Conservation (phyloP, 192 early-diverging fungal genomes). For the Entrophospora sp. region DNA sequence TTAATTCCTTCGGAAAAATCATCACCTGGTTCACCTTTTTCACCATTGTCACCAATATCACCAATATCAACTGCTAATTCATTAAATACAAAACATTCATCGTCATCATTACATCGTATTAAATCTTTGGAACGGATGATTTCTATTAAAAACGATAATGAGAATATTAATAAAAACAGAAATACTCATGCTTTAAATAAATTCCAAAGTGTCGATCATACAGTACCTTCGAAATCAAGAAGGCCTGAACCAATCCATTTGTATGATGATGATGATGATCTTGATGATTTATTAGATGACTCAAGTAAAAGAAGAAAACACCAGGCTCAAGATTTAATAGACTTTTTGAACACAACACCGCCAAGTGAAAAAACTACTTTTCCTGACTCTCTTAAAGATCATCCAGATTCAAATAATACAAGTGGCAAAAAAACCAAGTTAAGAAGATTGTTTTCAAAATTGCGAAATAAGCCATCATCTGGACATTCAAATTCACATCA, state of each 20-base stretch:
- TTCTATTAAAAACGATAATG: not conserved
- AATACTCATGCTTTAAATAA: not conserved
- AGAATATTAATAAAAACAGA: not conserved
- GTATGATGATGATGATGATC: slow-evolving; percentile 13
- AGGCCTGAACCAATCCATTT: slow-evolving; percentile 6
- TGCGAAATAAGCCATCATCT: not conserved
- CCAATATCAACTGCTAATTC: not conserved
- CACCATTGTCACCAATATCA: not conserved
- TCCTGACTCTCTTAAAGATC: not conserved
- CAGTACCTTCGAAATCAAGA: not conserved
- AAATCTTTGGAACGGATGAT: not conserved
- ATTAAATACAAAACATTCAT: not conserved
- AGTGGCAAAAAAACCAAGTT: slow-evolving; percentile 12
- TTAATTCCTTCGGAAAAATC: not conserved
- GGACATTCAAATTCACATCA: no score
- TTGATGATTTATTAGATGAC: not conserved
- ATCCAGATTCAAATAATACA: not conserved
- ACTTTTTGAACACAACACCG: slow-evolving; percentile 12
- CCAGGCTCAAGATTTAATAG: slow-evolving; percentile 13
- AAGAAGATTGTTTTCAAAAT: not conserved
- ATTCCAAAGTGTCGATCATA: not conserved
- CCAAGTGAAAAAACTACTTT: not conserved
- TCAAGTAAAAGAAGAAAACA: not conserved
- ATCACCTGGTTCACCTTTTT: not conserved
- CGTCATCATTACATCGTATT: not conserved